phyloP scores from a whole-genome alignment of 805 yeast species.

The Vanderwaltozyma polyspora region DNA sequence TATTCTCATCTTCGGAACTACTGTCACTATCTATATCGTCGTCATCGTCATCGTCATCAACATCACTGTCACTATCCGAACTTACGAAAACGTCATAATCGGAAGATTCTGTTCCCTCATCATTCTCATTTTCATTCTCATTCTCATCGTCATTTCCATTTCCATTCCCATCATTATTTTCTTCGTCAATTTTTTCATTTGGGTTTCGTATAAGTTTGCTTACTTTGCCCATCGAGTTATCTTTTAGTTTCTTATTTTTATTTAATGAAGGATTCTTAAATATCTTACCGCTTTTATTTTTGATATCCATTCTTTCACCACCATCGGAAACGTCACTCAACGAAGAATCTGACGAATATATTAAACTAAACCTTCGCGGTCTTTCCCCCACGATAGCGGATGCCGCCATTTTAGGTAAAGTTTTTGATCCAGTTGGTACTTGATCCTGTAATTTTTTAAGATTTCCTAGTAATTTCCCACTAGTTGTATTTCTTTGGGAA shows the following conservation, averaged over 20 bases:
- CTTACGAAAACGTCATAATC: conserved; percentile 23
- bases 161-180: conserved; percentile 3
- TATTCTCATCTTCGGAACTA: conserved; percentile 54
- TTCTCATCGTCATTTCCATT: conserved; percentile 10
- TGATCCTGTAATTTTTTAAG: too few relatives aligned
- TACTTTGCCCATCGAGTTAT: conserved; percentile 21
- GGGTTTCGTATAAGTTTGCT: conserved; percentile 29
- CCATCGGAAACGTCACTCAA: conserved; percentile 29
- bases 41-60: conserved; percentile 28
- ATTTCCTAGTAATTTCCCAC: too few relatives aligned
- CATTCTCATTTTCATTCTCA: conserved; percentile 10
- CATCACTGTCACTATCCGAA: conserved; percentile 24
- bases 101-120: conserved; percentile 15
- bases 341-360: conserved; percentile 34
- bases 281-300: background rate
- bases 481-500: too few relatives aligned
- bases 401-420: too few relatives aligned
- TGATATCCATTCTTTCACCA: conserved; percentile 6
- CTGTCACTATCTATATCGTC: conserved; percentile 33
- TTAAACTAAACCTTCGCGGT: conserved; percentile 34
- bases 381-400: conserved; percentile 5
- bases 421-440: too few relatives aligned
- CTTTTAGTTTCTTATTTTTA: conserved; percentile 7
- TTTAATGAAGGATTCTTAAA: background rate
- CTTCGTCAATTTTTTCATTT: conserved; percentile 4